Conservation (phyloP, 73 alveolate species). For the Symbiodinium pilosum region DNA sequence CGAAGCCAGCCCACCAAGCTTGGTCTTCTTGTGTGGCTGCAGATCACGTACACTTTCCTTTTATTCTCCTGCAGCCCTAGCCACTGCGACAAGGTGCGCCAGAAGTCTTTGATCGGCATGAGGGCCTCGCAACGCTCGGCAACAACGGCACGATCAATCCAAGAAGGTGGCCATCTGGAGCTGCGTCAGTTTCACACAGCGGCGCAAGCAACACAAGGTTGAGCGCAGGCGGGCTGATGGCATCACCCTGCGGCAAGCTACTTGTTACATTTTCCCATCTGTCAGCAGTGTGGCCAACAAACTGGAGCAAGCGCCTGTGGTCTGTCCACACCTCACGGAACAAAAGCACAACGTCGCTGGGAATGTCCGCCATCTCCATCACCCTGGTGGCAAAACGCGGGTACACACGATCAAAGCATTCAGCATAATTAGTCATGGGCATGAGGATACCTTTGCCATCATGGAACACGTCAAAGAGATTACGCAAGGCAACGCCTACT, state of each 20-base stretch:
- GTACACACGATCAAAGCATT: background rate
- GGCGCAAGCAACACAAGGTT: background rate
- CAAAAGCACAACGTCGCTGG: background rate
- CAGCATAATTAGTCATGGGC: background rate
- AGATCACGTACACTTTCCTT: background rate
- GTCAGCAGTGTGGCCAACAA: background rate
- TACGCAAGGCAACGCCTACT: background rate
- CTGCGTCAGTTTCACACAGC: background rate
- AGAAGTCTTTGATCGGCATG: too few species aligned
- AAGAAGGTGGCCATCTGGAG: background rate
- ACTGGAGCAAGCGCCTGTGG: background rate
- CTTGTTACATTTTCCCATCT: background rate
- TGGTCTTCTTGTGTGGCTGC: background rate
- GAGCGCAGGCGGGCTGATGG: background rate
- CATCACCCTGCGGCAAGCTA: background rate
- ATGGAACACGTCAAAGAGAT: background rate
- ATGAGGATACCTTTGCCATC: background rate
- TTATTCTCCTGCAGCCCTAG: background rate
- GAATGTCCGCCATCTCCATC: background rate
- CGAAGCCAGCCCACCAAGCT: background rate
- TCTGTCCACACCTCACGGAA: background rate
- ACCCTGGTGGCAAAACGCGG: background rate
- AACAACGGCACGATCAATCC: background rate
- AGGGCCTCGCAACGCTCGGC: background rate
- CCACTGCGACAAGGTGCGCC: too few species aligned